These are phyloP conservation scores for Cocos nucifera DNA, from an alignment of 176 grass and related monocot genomes.

Conservation along the genomic window DNA sequence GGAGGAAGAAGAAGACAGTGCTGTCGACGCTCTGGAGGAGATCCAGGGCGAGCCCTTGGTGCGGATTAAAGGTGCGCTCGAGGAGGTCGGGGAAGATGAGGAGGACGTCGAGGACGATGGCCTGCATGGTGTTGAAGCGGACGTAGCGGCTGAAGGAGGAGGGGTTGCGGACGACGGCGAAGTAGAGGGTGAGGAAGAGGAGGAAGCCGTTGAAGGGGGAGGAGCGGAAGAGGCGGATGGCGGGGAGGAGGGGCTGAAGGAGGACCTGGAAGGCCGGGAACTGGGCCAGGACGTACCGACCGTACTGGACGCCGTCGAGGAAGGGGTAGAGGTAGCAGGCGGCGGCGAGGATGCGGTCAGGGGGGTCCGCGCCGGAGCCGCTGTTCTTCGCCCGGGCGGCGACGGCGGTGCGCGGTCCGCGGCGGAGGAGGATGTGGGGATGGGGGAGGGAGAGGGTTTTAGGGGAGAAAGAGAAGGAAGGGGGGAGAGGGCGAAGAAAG, in stretches of 20 bases:
- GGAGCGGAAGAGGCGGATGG: conserved; percentile 76
- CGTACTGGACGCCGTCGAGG: conserved; percentile 63
- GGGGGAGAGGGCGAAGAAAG: neutral
- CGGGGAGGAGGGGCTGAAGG: conserved; percentile 58
- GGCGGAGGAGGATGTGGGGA: conserved; percentile 8
- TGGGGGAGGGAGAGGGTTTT: neutral
- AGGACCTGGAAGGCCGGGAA: conserved; percentile 56
- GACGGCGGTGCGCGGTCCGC: conserved; percentile 8
- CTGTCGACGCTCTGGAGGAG: conserved; percentile 62
- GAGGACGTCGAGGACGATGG: conserved; percentile 76
- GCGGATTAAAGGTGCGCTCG: conserved; percentile 41
- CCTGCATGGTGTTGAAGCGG: conserved; percentile 98
- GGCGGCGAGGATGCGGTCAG: conserved; percentile 63
- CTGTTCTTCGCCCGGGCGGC: conserved; percentile 38
- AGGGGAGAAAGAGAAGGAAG: conserved; percentile 3
- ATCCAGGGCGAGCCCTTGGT: conserved; percentile 40
- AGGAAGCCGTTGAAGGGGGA: conserved; percentile 74
- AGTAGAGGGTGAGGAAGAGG: conserved; percentile 94
- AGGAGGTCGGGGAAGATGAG: conserved; percentile 93
- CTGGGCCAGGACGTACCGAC: conserved; percentile 33
- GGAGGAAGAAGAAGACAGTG: conserved; percentile 88
- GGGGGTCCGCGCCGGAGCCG: conserved; percentile 30
- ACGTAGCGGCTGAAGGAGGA: conserved; percentile 82
- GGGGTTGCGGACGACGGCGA: conserved; percentile 77
- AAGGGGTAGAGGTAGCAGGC: conserved; percentile 92